Base-by-base conservation (phyloP, 345 rosid genomes). In the Viola odorata region DNA sequence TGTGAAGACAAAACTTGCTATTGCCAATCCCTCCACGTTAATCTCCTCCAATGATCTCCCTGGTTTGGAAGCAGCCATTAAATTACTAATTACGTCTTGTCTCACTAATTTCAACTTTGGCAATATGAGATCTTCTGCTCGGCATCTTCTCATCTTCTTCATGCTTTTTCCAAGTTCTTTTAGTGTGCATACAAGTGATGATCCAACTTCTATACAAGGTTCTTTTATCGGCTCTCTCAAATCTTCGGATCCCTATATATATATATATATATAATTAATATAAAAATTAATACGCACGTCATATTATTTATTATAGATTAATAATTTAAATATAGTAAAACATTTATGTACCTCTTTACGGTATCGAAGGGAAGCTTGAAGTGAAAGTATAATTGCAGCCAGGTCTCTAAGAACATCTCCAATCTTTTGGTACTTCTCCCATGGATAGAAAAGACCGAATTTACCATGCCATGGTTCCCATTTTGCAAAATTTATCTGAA, bases 401-500 rank as follows among this genome's bases (percentile, higher is more conserved):
- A 78, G 44, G 45, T 76, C 85, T 47, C 88, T 67, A 38, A 94
- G 86, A 64, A 72, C 64, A 45, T 85, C 91, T 63, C 83, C 91
- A 17, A 86, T 75, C 53, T 74, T 42, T 14, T 82, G 73, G 65
- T 88, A 94, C 58, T 83, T 85, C 37, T 66, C 58, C 99, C 96
- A 94, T 11, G 97, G 96, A 55, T 90, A 81, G 57, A 76, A 78
- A 15, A 84, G 73, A 40, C 97, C 90, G 63, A 88, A 94, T 45
- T 77, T 78, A 3, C 97, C 91, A 50, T 94, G 97, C 81, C 92
- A 84, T 6, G 96, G 99, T 75, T 94, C 99, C 99, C 99, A 94
- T 80, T 74, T 86, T 5, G 97, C 97, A 61, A 90, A 89, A 74
- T 78, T 83, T 53, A 78, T 85, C n/a, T n/a, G n/a, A n/a, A n/a